A percentile compares a stretch with the other conserved stretches of the same genome.
These are phyloP conservation scores for Crithidia sp. DNA, from an alignment of 208 protist genomes.

Conservation along the genomic window DNA sequence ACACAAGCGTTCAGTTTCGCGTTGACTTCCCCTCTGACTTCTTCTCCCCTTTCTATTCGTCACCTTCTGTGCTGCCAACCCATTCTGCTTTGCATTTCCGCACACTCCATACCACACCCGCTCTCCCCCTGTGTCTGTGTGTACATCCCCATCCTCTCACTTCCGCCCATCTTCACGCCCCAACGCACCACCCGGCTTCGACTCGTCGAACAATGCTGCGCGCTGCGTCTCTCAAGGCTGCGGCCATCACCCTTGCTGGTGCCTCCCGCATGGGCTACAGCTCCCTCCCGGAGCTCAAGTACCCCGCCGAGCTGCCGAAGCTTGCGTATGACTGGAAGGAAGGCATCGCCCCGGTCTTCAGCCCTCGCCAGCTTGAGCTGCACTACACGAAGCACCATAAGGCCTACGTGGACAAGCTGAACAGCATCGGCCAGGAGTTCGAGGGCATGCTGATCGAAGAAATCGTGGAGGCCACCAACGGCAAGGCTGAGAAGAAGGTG, in stretches of 20 bases:
- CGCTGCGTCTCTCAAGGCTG: conserved; percentile 21
- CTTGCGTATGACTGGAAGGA: conserved; percentile 74
- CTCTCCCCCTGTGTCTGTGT: neutral
- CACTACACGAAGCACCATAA: conserved; percentile 95
- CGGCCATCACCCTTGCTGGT: conserved; percentile 7
- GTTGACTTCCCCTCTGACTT: neutral
- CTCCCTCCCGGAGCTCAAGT: conserved; percentile 64
- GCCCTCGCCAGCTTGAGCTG: conserved; percentile 84
- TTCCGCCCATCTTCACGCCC: neutral
- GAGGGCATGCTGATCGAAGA: conserved; percentile 90
- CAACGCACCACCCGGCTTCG: too few species aligned
- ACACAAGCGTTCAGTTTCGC: neutral
- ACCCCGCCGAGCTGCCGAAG: conserved; percentile 79
- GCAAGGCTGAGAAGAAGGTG: conserved; percentile 66
- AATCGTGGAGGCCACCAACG: conserved; percentile 57
- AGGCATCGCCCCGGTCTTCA: conserved; percentile 77
- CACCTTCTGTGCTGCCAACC: neutral
- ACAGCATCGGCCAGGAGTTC: conserved; percentile 67
- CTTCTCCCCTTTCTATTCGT: neutral
- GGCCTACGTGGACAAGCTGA: conserved; percentile 93
- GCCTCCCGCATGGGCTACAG: conserved; percentile 41
- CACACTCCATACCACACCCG: too few species aligned
- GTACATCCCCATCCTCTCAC: neutral
- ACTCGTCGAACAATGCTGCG: conserved; percentile 4
- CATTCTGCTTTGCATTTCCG: neutral